Base-by-base conservation (phyloP, 192 early-diverging fungal species). In the Linnemannia elongata region DNA sequence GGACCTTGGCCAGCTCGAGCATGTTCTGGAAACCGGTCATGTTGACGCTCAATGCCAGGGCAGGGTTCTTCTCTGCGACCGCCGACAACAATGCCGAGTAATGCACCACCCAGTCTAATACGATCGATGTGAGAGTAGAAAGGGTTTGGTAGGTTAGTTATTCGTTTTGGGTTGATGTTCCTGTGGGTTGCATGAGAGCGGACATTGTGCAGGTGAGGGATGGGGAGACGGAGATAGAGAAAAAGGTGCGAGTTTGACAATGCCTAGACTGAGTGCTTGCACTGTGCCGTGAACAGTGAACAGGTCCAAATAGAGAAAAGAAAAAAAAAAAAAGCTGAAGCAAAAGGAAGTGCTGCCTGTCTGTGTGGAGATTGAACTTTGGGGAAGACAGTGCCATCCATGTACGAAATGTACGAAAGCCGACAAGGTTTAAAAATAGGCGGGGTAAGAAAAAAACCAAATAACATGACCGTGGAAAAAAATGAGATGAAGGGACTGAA, bases 21-120 rank as follows among this genome's bases (percentile, higher is more conserved):
- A 93, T 88, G 82, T 94, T 94, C 75, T 92, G 92, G 86, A 94
- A 92, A n/a, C 93, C 93, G 78, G 77, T 89, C 79, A 94, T 92
- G 83, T 94, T 94, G 81, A 94, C 91, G 33, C 87, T 89, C 35
- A 94, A 87, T 3, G 92, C 93, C 47, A 90, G 81, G 8, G 91
- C 87, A 1, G 91, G 91, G 69, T 93, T 92, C 80, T 91, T 90
- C 73, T 94, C 93, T n/a, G 92, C 93, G 10, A 93, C 93, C 13
- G 93, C 93, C n/a, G 91, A 92, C 27, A 94, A 89, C 36, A 94
- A 76, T 39, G 93, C 93, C n/a, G 92, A 93, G 81, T 92, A 92
- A 68, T 94, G 93, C n/a, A 94, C 91, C 24, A 94, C 76, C 93
- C 93, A 93, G 85, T 92, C 92, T 87, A 78, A 20, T 38, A 75